These are phyloP conservation scores for Pythium plurisporium DNA, from an alignment of 352 stramenopile genomes.

Conservation along the genomic window DNA sequence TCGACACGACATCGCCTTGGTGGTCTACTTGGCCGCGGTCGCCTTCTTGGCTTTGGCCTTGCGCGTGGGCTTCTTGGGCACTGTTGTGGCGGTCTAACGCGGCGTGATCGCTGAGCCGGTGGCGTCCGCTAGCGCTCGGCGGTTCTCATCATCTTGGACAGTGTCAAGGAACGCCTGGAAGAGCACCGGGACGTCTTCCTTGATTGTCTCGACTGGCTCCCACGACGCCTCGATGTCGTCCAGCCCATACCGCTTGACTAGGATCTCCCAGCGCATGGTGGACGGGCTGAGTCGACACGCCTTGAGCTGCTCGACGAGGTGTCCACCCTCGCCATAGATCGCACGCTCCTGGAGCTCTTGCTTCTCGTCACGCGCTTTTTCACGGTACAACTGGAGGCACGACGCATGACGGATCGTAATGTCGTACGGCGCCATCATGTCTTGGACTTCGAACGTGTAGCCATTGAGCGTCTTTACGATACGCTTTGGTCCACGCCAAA, in stretches of 20 bases:
- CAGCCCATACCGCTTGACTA: slow-evolving; percentile 24
- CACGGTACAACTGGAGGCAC: slow-evolving; percentile 15
- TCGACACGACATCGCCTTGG: no score
- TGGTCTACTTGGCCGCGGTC: no score
- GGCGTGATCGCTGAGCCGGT: no score
- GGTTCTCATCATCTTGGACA: no score
- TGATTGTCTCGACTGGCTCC: slow-evolving; percentile 15
- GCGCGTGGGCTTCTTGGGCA: no score
- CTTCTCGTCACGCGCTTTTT: not conserved
- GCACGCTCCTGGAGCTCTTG: slow-evolving; percentile 5
- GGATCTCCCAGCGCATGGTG: slow-evolving; percentile 15
- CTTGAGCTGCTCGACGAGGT: not conserved
- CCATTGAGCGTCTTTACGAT: slow-evolving; percentile 6
- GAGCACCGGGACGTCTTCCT: slow-evolving; percentile 19
- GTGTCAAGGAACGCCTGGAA: slow-evolving; percentile 9
- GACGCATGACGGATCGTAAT: slow-evolving; percentile 7
- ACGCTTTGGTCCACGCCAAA: slow-evolving; percentile 14
- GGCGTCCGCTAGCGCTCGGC: no score
- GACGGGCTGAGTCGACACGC: slow-evolving; percentile 6
- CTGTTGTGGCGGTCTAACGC: no score
- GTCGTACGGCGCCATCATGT: slow-evolving; percentile 9
- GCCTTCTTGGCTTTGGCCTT: no score
- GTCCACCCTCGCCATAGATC: slow-evolving; percentile 14
- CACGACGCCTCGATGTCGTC: slow-evolving; percentile 23
- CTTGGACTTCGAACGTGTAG: slow-evolving; percentile 24